Evolutionary conservation across 345 rosid species (phyloP).

Genomic region (Aurinia saxatilis): DNA sequence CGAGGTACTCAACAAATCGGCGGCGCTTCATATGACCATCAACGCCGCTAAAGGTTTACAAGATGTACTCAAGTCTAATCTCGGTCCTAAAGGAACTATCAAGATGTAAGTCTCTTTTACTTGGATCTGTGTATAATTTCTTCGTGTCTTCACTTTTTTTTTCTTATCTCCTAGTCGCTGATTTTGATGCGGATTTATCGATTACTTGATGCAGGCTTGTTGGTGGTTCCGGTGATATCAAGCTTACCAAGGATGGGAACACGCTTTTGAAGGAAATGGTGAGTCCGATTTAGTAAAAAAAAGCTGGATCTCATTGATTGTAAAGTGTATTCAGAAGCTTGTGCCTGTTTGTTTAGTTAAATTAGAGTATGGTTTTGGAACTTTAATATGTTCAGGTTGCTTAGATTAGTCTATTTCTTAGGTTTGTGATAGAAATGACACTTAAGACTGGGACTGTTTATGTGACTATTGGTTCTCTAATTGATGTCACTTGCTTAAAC

Average conservation of each 20-base stretch:
- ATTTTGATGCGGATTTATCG: not conserved
- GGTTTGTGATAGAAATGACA: too few relatives aligned
- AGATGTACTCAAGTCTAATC: constrained; percentile 86
- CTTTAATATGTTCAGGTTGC: not conserved
- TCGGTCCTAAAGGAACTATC: constrained; percentile 98
- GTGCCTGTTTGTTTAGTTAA: too few relatives aligned
- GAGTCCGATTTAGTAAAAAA: not conserved
- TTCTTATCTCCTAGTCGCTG: not conserved
- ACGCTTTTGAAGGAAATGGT: constrained; percentile 97
- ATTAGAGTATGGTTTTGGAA: too few relatives aligned
- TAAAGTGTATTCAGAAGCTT: not conserved
- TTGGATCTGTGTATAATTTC: not conserved
- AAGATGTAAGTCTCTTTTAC: constrained; percentile 52
- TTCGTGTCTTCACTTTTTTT: not conserved
- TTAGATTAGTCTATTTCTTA: not conserved
- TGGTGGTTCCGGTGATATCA: constrained; percentile 97
- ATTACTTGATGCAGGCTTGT: constrained; percentile 52
- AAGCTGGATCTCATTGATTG: constrained; percentile 17
- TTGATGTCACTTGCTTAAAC: constrained; percentile 2
- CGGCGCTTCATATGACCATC: constrained; percentile 97
- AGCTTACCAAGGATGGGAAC: constrained; percentile 96
- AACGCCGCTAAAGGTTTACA: constrained; percentile 97
- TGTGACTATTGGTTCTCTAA: constrained; percentile 9
- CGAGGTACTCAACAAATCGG: constrained; percentile 94
- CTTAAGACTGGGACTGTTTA: too few relatives aligned